Percentiles rank a stretch among this genome's conserved stretches.
phyloP scores from a whole-genome alignment of 257 asterid genomes.

The Fraxinus quadrangulata region DNA sequence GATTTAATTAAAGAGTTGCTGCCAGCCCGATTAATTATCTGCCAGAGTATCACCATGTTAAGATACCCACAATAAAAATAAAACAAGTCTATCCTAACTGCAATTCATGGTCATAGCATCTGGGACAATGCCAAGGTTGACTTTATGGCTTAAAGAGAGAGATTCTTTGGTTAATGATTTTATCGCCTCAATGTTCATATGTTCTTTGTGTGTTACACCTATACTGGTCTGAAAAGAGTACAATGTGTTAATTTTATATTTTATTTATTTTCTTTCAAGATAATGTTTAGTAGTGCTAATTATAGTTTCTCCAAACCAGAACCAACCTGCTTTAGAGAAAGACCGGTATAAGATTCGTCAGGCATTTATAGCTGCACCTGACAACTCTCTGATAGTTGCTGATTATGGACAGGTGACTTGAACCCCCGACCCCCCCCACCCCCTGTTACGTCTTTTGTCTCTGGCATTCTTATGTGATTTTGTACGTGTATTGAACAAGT shows the following conservation, averaged over 20 bases:
- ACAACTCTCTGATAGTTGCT: conserved; percentile 87
- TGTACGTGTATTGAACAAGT: conserved; percentile 24
- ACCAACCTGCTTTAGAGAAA: conserved; percentile 97
- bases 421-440: not conserved
- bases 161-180: conserved; percentile 14
- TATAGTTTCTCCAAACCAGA: conserved; percentile 47
- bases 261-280: not conserved
- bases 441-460: not conserved
- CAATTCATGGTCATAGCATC: not conserved
- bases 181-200: not conserved
- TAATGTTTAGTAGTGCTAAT: conserved; percentile 16
- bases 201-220: not conserved
- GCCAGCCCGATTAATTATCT: no score
- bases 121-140: conserved; percentile 6
- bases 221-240: not conserved
- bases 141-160: conserved; percentile 11
- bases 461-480: conserved; percentile 12
- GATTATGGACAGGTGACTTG: conserved; percentile 88
- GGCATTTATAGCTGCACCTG: conserved; percentile 89
- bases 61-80: no score
- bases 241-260: not conserved
- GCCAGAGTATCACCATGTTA: no score
- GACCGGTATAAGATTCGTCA: conserved; percentile 96
- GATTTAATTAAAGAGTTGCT: no score
- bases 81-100: not conserved